Conservation (phyloP, 306 rosid genomes). For the Gleditsia sinensis region DNA sequence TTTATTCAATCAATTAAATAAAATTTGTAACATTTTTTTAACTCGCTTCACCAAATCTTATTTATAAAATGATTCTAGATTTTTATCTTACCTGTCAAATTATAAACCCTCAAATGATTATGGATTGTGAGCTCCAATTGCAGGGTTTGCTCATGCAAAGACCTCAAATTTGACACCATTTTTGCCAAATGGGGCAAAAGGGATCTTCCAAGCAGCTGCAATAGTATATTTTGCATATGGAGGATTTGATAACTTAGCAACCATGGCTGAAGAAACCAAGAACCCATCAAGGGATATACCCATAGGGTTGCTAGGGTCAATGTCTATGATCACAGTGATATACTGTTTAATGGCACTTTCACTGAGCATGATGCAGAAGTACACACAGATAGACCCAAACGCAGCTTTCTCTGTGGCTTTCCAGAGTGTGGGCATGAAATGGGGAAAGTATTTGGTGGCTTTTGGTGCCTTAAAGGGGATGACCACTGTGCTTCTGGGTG, state of each 20-base stretch:
- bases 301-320: conserved; percentile 68
- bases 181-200: conserved; percentile 61
- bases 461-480: conserved; percentile 76
- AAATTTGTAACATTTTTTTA: no score
- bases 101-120: no score
- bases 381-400: conserved; percentile 53
- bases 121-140: no score
- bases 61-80: no score
- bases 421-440: conserved; percentile 70
- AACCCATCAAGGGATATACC: conserved; percentile 78
- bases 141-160: conserved; percentile 52
- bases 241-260: conserved; percentile 70
- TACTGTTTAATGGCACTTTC: conserved; percentile 78
- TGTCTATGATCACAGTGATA: conserved; percentile 65
- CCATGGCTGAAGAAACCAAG: conserved; percentile 80
- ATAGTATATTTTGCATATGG: conserved; percentile 75
- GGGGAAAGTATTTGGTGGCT: conserved; percentile 79
- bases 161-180: conserved; percentile 62
- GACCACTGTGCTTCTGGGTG: conserved; percentile 76
- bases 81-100: no score
- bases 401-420: conserved; percentile 77
- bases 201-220: conserved; percentile 72
- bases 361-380: conserved; percentile 78
- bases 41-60: no score
- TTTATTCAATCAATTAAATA: no score